Percentiles rank a stretch among this genome's conserved stretches.
phyloP scores from a whole-genome alignment of 768 basidiomycete species.

The Daedaleopsis nitida region DNA sequence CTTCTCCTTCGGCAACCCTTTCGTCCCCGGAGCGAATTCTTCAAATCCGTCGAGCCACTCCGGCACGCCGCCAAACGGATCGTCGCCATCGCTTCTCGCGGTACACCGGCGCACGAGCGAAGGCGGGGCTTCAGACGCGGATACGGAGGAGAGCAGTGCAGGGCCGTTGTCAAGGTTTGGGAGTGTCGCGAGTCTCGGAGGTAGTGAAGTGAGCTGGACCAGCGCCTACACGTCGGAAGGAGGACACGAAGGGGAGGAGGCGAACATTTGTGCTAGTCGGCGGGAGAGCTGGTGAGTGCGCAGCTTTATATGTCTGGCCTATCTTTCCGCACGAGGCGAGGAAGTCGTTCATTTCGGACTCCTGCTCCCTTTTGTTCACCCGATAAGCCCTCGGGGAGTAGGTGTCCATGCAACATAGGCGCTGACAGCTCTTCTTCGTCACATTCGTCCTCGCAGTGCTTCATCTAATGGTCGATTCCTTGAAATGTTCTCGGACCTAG shows the following conservation, averaged over 20 bases:
- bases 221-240: constrained; percentile 29
- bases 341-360: neutral
- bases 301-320: neutral
- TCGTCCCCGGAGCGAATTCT: constrained; percentile 17
- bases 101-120: constrained; percentile 12
- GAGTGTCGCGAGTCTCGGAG: constrained; percentile 28
- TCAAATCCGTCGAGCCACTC: constrained; percentile 15
- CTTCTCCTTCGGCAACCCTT: constrained; percentile 31
- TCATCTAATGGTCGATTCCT: constrained; percentile 20
- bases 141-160: constrained; percentile 26
- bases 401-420: neutral
- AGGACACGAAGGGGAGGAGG: constrained; percentile 19
- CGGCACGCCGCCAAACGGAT: constrained; percentile 17
- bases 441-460: constrained; percentile 13
- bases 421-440: neutral
- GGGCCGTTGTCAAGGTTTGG: constrained; percentile 26
- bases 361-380: neutral
- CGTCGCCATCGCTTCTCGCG: constrained; percentile 21
- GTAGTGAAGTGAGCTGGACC: constrained; percentile 32
- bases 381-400: neutral
- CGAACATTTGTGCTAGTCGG: constrained; percentile 17
- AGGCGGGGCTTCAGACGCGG: constrained; percentile 21
- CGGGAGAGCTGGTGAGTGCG: constrained; percentile 25
- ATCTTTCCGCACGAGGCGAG: neutral
- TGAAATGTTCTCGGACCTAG: constrained; percentile 26